Evolutionary conservation across 1,284 basidiomycete genomes (phyloP), one percentile per base, ranked within the genome.

Genomic region (Neolentinus lepideus): DNA sequence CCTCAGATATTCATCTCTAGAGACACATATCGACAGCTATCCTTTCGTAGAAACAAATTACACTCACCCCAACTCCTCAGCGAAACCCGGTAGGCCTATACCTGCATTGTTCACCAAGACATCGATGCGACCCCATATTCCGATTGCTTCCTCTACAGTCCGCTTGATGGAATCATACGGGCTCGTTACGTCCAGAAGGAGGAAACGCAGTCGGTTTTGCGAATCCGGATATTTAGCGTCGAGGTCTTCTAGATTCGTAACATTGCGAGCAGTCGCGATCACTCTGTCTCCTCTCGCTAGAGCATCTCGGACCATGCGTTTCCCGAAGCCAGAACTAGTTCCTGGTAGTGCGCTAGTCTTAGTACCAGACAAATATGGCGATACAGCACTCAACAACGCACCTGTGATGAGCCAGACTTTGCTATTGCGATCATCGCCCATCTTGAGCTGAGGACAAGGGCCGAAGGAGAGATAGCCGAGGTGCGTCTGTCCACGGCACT

Each of bases 71-170:
- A 59, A 59, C 52, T 73, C 72, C 58, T 73, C 71, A 11, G 65
- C 56, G 14, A 63, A 59, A 21, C 64, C 66, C 6, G 62, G 38
- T 16, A 61, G 33, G 8, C 65, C 66, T 51, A 61, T 58, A 1
- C 70, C 69, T 2, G 70, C 69, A 56, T 73, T 71, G 54, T 70
- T 72, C n/a, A 72, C 71, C 8, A 72, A 52, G 3, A 71, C 66
- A 56, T 72, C 70, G 12, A 72, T 59, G 33, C 61, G 62, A 6
- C 69, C 68, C 66, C 66, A 71, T 19, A 68, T 36, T 14, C 33
- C 33, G 8, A 65, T 51, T 1, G 67, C 69, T 25, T 66, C 61
- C 3, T 64, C 57, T 14, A 67, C 62, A 3, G 59, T 60, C 14
- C 51, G 52, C 29, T 61, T 48, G 51, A 73, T 63, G 2, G 58